Conservation (phyloP, 805 yeast genomes). For the Ogataea naganishii region DNA sequence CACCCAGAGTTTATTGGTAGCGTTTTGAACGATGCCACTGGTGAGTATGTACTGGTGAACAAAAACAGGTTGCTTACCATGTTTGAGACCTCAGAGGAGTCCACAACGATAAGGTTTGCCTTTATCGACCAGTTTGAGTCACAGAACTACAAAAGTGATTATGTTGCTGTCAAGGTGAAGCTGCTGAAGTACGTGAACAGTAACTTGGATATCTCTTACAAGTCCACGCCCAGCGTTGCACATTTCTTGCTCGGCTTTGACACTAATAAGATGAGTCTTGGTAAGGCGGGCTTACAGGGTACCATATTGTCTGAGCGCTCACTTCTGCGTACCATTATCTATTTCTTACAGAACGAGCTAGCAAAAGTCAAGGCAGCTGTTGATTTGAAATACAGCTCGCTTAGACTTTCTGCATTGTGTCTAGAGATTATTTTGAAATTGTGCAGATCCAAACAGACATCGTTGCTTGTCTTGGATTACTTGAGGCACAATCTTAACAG, state of each 20-base stretch:
- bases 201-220: conserved; percentile 34
- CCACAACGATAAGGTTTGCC: conserved; percentile 61
- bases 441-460: conserved; percentile 47
- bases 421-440: conserved; percentile 58
- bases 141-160: conserved; percentile 27
- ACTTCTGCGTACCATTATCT: conserved; percentile 45
- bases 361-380: conserved; percentile 26
- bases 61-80: conserved; percentile 61
- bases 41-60: conserved; percentile 23
- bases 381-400: conserved; percentile 42
- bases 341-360: conserved; percentile 39
- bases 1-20: conserved; percentile 32
- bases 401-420: conserved; percentile 46
- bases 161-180: conserved; percentile 42
- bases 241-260: conserved; percentile 78
- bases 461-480: conserved; percentile 38
- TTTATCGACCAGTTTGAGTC: conserved; percentile 61
- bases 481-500: conserved; percentile 34
- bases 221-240: conserved; percentile 40
- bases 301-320: conserved; percentile 48
- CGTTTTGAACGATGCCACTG: conserved; percentile 13
- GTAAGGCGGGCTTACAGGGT: conserved; percentile 33
- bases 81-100: conserved; percentile 70
- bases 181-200: conserved; percentile 49
- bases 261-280: conserved; percentile 37